Evolutionary conservation across 1,284 basidiomycete species (phyloP).

Genomic region (Rhodotorula glutinis): DNA sequence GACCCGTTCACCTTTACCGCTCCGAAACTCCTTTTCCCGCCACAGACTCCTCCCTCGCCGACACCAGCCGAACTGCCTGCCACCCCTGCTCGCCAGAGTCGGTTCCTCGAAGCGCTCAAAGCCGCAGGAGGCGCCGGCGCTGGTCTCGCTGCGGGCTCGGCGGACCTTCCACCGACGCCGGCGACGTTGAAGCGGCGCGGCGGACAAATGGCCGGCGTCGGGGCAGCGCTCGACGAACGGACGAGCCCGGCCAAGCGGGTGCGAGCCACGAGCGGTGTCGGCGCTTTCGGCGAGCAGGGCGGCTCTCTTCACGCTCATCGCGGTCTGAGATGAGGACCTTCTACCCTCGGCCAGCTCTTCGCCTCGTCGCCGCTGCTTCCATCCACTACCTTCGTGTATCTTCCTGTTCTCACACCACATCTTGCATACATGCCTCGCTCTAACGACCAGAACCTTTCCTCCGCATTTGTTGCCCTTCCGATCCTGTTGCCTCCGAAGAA

Average conservation of each 20-base stretch:
- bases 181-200: slow-evolving; percentile 22
- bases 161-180: slow-evolving; percentile 27
- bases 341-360: no score
- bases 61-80: slow-evolving; percentile 1
- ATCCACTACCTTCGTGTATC: no score
- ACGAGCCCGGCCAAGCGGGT: background rate
- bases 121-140: background rate
- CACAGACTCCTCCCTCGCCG: background rate
- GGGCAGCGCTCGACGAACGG: background rate
- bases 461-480: no score
- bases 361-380: no score
- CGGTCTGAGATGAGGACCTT: slow-evolving; percentile 2
- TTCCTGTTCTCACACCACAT: no score
- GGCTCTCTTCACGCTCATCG: background rate
- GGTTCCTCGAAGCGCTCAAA: slow-evolving; percentile 28
- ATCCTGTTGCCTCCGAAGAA: no score
- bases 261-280: background rate
- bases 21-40: slow-evolving; percentile 30
- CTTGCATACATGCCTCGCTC: no score
- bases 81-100: slow-evolving; percentile 20
- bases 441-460: no score
- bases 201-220: background rate
- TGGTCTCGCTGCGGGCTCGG: background rate
- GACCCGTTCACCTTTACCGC: slow-evolving; percentile 33
- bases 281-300: background rate